Base-by-base conservation (phyloP, 78 protist species). In the Ministeria vibrans region DNA sequence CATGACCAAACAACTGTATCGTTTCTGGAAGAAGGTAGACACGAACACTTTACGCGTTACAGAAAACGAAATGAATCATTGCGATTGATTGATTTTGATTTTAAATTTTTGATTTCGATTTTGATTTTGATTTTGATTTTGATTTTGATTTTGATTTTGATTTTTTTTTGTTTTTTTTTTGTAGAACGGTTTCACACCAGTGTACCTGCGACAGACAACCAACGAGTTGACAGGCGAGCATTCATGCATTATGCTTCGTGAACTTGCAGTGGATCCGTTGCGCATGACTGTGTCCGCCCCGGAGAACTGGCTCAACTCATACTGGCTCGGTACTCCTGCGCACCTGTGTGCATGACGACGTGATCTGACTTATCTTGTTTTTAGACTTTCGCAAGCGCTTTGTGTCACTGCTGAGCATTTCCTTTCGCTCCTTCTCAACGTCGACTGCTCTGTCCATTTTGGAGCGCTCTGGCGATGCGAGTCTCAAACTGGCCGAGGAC, bases 181-280 rank as follows among this genome's bases (percentile, higher is more conserved):
- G n/a, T n/a, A 61, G 43, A 18, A 41, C 45, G 87, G 89, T 7
- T 92, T 79, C 30, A 5, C 0, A 39, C 94, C 96, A 18, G 82
- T 94, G 41, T 90, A 96, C 77, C 13, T 97, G 71, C 80, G 99
- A 0, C 90, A 87, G 83, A 80, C 94, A 2, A n/a, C 75, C 27
- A 95, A 95, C 84, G 99, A 96, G 41, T 46, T 93, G 62, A 97
- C 99, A 0, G 99, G 99, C 38, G 99, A 98, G 88, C 92, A 94
- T 86, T 83, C 97, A 23, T 90, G 95, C 70, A 90, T 98, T 73
- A 92, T 97, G 95, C 71, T 98, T 32, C 3, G 25, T 1, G 55
- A 59, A 46, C 18, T 13, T 15, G 77, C 69, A n/a, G n/a, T n/a
- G n/a, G n/a, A n/a, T n/a, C n/a, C n/a, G n/a, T n/a, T n/a, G n/a